Evolutionary conservation across 1,284 basidiomycete species (phyloP).

Genomic region (Heterobasidion occidentale): DNA sequence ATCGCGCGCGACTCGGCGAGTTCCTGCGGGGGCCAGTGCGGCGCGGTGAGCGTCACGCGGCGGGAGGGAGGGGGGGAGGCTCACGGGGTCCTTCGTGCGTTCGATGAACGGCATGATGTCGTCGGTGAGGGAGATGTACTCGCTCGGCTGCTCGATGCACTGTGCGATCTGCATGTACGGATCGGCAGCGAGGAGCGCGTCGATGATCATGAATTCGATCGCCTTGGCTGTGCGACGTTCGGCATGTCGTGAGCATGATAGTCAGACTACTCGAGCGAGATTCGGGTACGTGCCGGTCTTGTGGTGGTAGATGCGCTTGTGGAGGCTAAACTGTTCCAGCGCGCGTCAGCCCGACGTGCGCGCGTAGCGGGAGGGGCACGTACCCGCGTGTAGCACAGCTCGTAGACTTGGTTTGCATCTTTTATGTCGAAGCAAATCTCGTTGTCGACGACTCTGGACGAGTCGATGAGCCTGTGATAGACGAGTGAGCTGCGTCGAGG

Average conservation of each 20-base stretch:
- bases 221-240: conserved; percentile 44
- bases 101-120: conserved; percentile 55
- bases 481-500: neutral
- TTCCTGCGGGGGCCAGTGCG: conserved; percentile 34
- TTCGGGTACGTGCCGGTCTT: conserved; percentile 48
- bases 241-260: neutral
- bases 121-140: conserved; percentile 61
- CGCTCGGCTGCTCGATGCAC: conserved; percentile 46
- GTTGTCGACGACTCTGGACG: conserved; percentile 62
- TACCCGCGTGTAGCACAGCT: conserved; percentile 49
- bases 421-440: conserved; percentile 77
- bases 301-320: conserved; percentile 73
- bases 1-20: conserved; percentile 51
- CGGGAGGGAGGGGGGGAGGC: conserved; percentile 6
- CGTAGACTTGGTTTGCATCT: conserved; percentile 66
- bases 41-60: neutral
- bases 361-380: too few relatives aligned
- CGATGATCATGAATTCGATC: conserved; percentile 75
- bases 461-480: conserved; percentile 50
- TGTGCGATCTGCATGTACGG: conserved; percentile 50
- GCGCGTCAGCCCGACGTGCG: too few relatives aligned
- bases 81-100: conserved; percentile 37
- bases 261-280: neutral
- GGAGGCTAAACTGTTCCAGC: conserved; percentile 48
- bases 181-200: conserved; percentile 61